Evolutionary conservation across 352 stramenopile species (phyloP).

Genomic region (Phytophthora pistaciae): DNA sequence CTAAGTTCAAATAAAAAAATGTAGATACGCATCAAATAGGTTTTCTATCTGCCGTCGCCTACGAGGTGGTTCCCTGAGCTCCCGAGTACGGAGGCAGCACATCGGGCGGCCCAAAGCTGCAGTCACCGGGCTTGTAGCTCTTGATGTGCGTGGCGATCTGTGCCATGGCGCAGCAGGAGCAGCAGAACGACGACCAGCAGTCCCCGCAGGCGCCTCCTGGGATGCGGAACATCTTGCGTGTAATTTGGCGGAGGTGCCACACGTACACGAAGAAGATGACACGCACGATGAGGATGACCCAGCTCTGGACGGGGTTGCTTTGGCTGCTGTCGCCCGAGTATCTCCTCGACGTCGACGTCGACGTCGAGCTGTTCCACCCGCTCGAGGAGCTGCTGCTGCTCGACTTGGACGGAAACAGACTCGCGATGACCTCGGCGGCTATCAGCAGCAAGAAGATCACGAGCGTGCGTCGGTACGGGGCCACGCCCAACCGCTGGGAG

Average conservation of each 20-base stretch:
- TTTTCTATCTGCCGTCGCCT: not conserved
- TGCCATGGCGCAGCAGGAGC: conserved; percentile 46
- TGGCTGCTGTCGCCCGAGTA: conserved; percentile 15
- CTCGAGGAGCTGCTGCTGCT: conserved; percentile 1
- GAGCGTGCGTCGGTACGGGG: conserved; percentile 37
- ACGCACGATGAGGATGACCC: conserved; percentile 32
- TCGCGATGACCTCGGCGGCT: conserved; percentile 41
- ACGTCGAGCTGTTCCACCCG: conserved; percentile 9
- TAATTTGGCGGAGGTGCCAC: conserved; percentile 51
- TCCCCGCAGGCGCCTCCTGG: conserved; percentile 34
- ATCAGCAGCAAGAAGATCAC: conserved; percentile 38
- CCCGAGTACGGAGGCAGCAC: conserved; percentile 45
- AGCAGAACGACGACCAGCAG: conserved; percentile 39
- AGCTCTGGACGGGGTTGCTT: conserved; percentile 29
- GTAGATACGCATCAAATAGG: not conserved
- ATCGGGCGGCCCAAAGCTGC: conserved; percentile 46
- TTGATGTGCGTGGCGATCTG: conserved; percentile 62
- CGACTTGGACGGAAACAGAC: conserved; percentile 8
- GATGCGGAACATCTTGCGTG: conserved; percentile 40
- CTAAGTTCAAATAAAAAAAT: too few species aligned
- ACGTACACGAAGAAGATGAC: conserved; percentile 40
- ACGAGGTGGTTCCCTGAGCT: conserved; percentile 2
- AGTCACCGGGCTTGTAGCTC: conserved; percentile 59
- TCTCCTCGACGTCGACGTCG: not conserved
- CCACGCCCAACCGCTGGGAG: conserved; percentile 43